Conservation (phyloP, 805 yeast genomes). For the Metschnikowia picachoensis region DNA sequence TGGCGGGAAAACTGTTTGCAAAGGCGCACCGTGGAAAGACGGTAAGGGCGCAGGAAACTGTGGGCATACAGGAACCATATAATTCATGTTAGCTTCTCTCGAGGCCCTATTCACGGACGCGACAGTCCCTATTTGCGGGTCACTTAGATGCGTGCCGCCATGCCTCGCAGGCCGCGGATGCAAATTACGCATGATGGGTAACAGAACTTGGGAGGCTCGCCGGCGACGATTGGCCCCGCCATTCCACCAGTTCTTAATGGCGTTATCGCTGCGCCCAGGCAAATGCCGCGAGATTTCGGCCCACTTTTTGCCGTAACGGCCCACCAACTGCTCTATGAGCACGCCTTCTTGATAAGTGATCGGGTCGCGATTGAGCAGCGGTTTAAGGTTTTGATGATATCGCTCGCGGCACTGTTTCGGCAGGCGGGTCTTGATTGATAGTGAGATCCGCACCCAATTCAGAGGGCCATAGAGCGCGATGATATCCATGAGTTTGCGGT, state of each 20-base stretch:
- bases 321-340: conserved; percentile 74
- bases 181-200: not conserved
- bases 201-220: conserved; percentile 33
- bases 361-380: conserved; percentile 75
- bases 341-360: conserved; percentile 82
- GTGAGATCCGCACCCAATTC: conserved; percentile 86
- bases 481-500: conserved; percentile 63
- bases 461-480: conserved; percentile 72
- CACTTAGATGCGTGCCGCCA: too few relatives aligned
- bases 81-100: too few relatives aligned
- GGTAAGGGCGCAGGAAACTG: too few relatives aligned
- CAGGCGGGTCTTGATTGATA: conserved; percentile 66
- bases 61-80: too few relatives aligned
- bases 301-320: conserved; percentile 83
- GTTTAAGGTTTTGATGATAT: conserved; percentile 87
- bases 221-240: conserved; percentile 87
- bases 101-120: too few relatives aligned
- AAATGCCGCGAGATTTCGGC: conserved; percentile 88
- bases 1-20: too few relatives aligned
- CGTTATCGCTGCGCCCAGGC: conserved; percentile 85
- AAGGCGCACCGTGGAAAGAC: too few relatives aligned
- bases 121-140: too few relatives aligned
- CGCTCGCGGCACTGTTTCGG: conserved; percentile 92
- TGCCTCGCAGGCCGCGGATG: too few relatives aligned
- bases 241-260: conserved; percentile 95